Percentiles rank a stretch among this genome's conserved stretches.
Evolutionary conservation across 164 flowering plant genomes (phyloP).

Genomic region (Cinnamomum micranthum): DNA sequence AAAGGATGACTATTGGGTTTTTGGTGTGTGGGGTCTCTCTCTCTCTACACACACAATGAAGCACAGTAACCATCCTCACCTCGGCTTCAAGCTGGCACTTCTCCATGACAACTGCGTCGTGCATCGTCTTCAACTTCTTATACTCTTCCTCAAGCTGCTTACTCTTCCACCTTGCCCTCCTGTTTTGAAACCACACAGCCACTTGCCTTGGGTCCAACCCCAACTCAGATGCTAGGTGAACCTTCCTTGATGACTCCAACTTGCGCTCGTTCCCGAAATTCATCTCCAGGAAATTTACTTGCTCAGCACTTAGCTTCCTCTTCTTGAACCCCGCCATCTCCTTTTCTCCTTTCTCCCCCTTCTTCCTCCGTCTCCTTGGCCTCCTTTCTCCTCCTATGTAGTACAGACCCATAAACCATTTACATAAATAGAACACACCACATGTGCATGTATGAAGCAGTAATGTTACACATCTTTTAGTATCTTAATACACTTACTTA

Average conservation of each 20-base stretch:
- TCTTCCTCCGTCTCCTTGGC: constrained; percentile 34
- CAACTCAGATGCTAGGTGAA: constrained; percentile 50
- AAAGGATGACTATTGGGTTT: too few relatives aligned
- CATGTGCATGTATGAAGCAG: background rate
- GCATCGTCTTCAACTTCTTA: constrained; percentile 31
- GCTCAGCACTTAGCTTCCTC: constrained; percentile 60
- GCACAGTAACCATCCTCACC: constrained; percentile 29
- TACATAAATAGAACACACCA: background rate
- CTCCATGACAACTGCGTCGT: constrained; percentile 38
- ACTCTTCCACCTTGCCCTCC: constrained; percentile 67
- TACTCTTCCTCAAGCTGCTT: constrained; percentile 67
- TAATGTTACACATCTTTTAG: background rate
- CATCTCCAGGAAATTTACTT: constrained; percentile 41
- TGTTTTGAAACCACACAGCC: constrained; percentile 77
- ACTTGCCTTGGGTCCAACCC: constrained; percentile 72
- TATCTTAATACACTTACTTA: background rate
- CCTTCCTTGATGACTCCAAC: constrained; percentile 62
- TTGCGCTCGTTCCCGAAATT: constrained; percentile 56
- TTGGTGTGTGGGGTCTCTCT: too few relatives aligned
- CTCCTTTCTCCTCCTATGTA: constrained; percentile 25
- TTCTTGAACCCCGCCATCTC: constrained; percentile 27
- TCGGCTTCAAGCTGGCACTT: constrained; percentile 65
- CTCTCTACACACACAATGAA: background rate
- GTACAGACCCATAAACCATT: background rate
- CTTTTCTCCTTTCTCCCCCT: constrained; percentile 29